These are phyloP conservation scores for Triticum monococcum DNA, from an alignment of 176 grass and related monocot genomes.

Conservation along the genomic window DNA sequence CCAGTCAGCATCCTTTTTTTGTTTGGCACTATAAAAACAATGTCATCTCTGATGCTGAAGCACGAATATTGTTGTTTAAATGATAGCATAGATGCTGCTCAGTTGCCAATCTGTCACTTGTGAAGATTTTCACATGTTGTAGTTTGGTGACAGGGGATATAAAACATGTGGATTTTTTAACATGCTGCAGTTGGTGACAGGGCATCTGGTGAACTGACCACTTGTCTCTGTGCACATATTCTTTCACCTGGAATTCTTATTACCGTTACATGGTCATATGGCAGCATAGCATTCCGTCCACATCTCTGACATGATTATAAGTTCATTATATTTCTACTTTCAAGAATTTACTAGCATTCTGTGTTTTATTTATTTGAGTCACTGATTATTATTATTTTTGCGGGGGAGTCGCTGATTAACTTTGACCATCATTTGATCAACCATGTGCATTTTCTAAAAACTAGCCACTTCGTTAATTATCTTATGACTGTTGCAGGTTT, in stretches of 20 bases:
- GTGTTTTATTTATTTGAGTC: neutral
- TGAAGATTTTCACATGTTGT: neutral
- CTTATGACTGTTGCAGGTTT: slow-evolving; percentile 51
- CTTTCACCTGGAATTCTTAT: neutral
- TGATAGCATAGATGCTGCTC: slow-evolving; percentile 16
- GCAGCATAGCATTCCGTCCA: neutral
- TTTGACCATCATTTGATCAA: slow-evolving; percentile 2
- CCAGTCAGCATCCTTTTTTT: neutral
- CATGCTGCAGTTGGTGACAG: neutral
- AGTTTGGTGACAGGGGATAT: neutral
- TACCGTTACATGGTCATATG: neutral
- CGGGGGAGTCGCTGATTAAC: neutral
- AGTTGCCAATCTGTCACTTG: slow-evolving; percentile 4
- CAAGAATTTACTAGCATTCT: neutral
- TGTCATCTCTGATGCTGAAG: slow-evolving; percentile 1
- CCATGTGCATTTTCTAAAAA: slow-evolving; percentile 8
- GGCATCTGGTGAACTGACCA: neutral
- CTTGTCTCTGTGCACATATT: neutral
- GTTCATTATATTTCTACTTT: neutral
- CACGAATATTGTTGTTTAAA: neutral
- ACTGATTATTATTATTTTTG: neutral
- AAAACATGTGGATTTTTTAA: neutral
- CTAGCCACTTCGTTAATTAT: slow-evolving; percentile 23
- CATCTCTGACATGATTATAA: neutral
- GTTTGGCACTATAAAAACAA: neutral